Evolutionary conservation across 495 filamentous ascomycete genomes (phyloP).

Genomic region (Glarea lozoyensis): DNA sequence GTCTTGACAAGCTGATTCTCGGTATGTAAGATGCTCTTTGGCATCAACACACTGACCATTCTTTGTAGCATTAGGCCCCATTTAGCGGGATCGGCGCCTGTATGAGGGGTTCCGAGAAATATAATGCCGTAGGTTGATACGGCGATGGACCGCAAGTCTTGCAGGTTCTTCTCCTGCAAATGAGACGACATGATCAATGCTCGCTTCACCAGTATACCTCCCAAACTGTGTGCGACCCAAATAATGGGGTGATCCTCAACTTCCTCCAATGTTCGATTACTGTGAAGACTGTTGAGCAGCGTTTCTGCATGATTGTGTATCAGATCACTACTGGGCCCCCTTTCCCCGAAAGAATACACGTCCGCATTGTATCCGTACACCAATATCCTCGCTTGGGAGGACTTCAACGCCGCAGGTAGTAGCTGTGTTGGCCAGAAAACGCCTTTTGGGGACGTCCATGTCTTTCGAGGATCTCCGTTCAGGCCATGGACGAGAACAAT

Average conservation of each 20-base stretch:
- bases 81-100: slow-evolving; percentile 64
- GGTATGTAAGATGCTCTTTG: slow-evolving; percentile 60
- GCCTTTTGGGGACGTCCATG: slow-evolving; percentile 61
- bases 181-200: slow-evolving; percentile 49
- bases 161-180: slow-evolving; percentile 53
- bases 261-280: slow-evolving; percentile 44
- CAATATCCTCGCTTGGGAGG: slow-evolving; percentile 50
- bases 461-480: slow-evolving; percentile 66
- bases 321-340: slow-evolving; percentile 53
- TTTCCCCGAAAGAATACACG: slow-evolving; percentile 55
- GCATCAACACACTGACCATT: slow-evolving; percentile 62
- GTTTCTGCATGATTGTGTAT: slow-evolving; percentile 79
- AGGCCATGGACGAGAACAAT: slow-evolving; percentile 78
- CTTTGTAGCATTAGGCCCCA: slow-evolving; percentile 69
- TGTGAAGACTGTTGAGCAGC: slow-evolving; percentile 51
- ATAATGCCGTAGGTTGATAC: slow-evolving; percentile 79
- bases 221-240: slow-evolving; percentile 78
- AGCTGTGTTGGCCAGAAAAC: slow-evolving; percentile 74
- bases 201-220: slow-evolving; percentile 73
- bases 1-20: slow-evolving; percentile 62
- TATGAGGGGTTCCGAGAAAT: slow-evolving; percentile 84
- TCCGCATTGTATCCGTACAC: slow-evolving; percentile 84
- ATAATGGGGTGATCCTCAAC: slow-evolving; percentile 63
- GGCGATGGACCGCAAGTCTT: slow-evolving; percentile 68
- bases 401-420: slow-evolving; percentile 53